These are phyloP conservation scores for Chlorella ohadii DNA, from an alignment of 139 green algal genomes.

Conservation along the genomic window DNA sequence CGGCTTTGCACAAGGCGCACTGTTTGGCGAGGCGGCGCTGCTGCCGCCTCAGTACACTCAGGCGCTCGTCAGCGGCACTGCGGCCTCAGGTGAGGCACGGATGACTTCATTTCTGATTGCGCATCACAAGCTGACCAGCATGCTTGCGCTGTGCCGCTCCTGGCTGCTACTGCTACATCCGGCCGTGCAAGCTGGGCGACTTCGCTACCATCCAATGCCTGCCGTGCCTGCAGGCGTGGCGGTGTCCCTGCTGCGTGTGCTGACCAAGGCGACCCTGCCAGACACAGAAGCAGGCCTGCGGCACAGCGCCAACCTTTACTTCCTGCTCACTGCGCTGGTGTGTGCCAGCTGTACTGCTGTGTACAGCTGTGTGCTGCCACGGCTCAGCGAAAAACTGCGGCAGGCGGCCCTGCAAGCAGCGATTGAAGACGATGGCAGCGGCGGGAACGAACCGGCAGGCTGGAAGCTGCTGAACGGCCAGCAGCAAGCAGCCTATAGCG, in stretches of 20 bases:
- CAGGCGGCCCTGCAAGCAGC: not conserved
- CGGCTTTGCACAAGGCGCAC: conserved; percentile 72
- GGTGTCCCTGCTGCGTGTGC: conserved; percentile 71
- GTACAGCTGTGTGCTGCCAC: conserved; percentile 37
- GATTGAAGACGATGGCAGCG: not conserved
- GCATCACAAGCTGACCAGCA: no score
- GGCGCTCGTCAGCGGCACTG: conserved; percentile 77
- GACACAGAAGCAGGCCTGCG: conserved; percentile 52
- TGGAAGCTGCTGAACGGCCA: not conserved
- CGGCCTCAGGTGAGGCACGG: conserved; percentile 50
- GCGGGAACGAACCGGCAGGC: not conserved
- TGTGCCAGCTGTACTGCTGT: conserved; percentile 52
- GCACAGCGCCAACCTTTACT: conserved; percentile 66
- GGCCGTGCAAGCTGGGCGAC: no score
- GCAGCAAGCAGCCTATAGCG: not conserved
- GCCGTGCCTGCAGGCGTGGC: conserved; percentile 57
- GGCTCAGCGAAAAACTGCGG: not conserved
- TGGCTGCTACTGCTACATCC: no score
- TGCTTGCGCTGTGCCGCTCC: no score
- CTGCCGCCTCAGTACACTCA: conserved; percentile 72
- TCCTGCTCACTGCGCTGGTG: conserved; percentile 51
- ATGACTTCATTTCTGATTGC: no score
- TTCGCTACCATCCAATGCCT: no score
- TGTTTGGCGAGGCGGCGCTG: conserved; percentile 73
- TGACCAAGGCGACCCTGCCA: conserved; percentile 73